Evolutionary conservation across 2,329 filamentous ascomycete genomes (phyloP), one percentile per base, ranked within the genome.

Genomic region (Apiospora malaysiana): DNA sequence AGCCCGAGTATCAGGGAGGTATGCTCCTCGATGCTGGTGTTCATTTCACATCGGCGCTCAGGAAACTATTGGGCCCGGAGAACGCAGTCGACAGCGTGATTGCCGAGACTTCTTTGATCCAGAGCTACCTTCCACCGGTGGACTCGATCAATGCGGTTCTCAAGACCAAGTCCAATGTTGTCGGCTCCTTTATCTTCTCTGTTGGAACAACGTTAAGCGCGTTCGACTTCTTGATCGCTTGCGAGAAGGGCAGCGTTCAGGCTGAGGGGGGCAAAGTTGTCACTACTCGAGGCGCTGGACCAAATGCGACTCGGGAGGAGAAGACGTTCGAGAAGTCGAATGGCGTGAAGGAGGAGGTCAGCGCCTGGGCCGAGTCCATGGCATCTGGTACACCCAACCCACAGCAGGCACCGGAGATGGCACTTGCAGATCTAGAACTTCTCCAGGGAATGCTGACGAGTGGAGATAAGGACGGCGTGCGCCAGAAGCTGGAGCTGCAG

Each of bases 21-120:
- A 94, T 94, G 78, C 79, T 94, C 70, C 87, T 95, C 2, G 93
- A 95, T 77, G 92, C 89, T 18, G 93, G 93, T 59, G 91, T 95
- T 37, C 93, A 95, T 79, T 91, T 89, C 72, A 83, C 90, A 8
- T 92, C 92, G 9, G 90, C 82, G 0, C 85, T 91, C 68, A 84
- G 92, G 21, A 79, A 88, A 43, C 77, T 95, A 56, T 82, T 94
- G 2, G 83, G 84, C 23, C 72, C 80, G 0, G 82, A 83, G 21
- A 79, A 86, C 66, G 81, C 84, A 10, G 82, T 87, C 40, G 79
- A 81, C 16, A 82, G 80, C 45, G 80, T 92, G 3, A 83, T 84
- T 23, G 89, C 89, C 0, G 88, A 88, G 72, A 89, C 89, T 0
- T 77, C 82, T 4, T 86, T 88, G 74, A 80, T 88, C 66, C 85